Conservation (phyloP, 208 protist species). For the Wallacemonas sp. region DNA sequence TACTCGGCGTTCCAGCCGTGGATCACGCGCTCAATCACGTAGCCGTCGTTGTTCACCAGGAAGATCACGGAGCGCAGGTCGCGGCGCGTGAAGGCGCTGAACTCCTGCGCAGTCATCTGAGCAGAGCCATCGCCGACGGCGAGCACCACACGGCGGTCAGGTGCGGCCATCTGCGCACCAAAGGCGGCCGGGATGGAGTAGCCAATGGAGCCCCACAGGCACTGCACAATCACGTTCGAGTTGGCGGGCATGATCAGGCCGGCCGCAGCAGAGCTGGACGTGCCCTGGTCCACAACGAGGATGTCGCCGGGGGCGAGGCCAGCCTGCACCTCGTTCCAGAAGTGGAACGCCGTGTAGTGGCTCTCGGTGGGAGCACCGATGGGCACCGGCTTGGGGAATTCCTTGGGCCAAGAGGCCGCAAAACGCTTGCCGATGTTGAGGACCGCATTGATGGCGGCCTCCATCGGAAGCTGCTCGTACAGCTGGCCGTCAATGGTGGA, state of each 20-base stretch:
- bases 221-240: conserved; percentile 24
- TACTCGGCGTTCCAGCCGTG: conserved; percentile 50
- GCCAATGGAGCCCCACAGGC: conserved; percentile 48
- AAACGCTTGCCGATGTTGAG: conserved; percentile 14
- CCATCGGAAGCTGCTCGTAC: conserved; percentile 30
- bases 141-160: conserved; percentile 36
- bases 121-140: conserved; percentile 37
- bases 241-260: conserved; percentile 34
- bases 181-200: conserved; percentile 43
- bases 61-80: conserved; percentile 33
- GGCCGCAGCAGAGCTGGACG: conserved; percentile 28
- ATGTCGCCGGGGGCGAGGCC: conserved; percentile 36
- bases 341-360: conserved; percentile 24
- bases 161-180: conserved; percentile 37
- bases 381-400: conserved; percentile 16
- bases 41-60: conserved; percentile 59
- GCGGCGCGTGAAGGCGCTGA: conserved; percentile 41
- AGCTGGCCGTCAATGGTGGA: not conserved
- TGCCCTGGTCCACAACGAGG: conserved; percentile 45
- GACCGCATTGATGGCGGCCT: conserved; percentile 25
- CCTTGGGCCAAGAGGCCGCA: conserved; percentile 6
- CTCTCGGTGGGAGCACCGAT: conserved; percentile 28
- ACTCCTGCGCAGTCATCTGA: conserved; percentile 48
- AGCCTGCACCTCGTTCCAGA: conserved; percentile 42
- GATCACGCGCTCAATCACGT: conserved; percentile 48